Percentiles rank a stretch among this genome's conserved stretches.
Evolutionary conservation across 768 basidiomycete genomes (phyloP).

Genomic region (Mycena maculata): DNA sequence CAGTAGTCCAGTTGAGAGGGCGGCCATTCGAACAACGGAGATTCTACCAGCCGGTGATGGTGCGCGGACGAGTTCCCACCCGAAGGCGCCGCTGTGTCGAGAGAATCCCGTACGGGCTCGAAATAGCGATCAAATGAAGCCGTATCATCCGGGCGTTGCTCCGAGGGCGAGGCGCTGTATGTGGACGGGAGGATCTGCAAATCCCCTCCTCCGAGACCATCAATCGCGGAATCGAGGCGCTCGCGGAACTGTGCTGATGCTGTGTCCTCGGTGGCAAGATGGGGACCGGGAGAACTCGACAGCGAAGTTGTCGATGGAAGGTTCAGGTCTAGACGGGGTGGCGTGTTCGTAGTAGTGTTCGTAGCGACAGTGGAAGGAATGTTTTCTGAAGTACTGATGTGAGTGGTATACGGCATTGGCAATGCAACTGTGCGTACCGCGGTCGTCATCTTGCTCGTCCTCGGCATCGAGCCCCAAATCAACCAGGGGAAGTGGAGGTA

Average conservation of each 20-base stretch:
- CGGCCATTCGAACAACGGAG: constrained; percentile 30
- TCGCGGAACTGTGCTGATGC: constrained; percentile 42
- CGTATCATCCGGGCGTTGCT: constrained; percentile 3
- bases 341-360: constrained; percentile 19
- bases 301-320: constrained; percentile 30
- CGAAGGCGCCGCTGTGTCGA: not conserved
- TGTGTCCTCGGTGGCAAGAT: constrained; percentile 4
- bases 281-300: constrained; percentile 27
- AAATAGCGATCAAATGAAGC: constrained; percentile 13
- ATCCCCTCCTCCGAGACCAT: constrained; percentile 41
- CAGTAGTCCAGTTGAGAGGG: constrained; percentile 15
- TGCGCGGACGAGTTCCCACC: not conserved
- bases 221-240: constrained; percentile 49
- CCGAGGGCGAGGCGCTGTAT: not conserved
- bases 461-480: constrained; percentile 35
- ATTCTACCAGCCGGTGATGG: constrained; percentile 10
- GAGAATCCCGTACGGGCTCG: not conserved
- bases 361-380: constrained; percentile 24
- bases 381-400: constrained; percentile 21
- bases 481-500: constrained; percentile 50
- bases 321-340: constrained; percentile 31
- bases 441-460: constrained; percentile 28
- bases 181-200: constrained; percentile 25
- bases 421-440: constrained; percentile 25
- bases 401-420: not conserved